phyloP scores from a whole-genome alignment of 1,284 basidiomycete genomes.

The Trametes versicolor region DNA sequence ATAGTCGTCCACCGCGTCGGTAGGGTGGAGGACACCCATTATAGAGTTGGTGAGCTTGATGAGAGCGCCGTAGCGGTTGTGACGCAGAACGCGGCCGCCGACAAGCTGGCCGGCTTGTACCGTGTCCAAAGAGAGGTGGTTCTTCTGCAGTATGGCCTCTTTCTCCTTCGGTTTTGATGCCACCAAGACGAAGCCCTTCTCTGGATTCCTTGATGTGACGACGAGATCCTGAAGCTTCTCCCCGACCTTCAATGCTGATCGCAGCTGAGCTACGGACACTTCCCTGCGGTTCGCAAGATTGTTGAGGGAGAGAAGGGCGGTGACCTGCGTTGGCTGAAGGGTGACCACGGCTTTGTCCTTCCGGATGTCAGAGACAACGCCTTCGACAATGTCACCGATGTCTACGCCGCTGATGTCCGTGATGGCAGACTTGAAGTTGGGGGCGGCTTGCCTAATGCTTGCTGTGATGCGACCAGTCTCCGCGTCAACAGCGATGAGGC shows the following conservation, averaged over 20 bases:
- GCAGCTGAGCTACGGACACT: conserved; percentile 76
- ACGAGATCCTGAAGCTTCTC: conserved; percentile 83
- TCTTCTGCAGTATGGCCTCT: conserved; percentile 57
- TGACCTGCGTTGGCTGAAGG: conserved; percentile 76
- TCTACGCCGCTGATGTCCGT: conserved; percentile 78
- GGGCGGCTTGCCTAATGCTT: conserved; percentile 86
- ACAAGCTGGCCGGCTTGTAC: conserved; percentile 78
- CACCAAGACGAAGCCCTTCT: conserved; percentile 90
- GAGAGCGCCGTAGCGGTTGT: conserved; percentile 74
- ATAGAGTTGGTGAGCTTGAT: conserved; percentile 79
- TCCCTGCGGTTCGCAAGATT: conserved; percentile 88
- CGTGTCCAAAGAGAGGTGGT: conserved; percentile 69
- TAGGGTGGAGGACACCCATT: conserved; percentile 81
- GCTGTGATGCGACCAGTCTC: conserved; percentile 79
- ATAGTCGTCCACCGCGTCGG: conserved; percentile 86
- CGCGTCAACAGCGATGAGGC: conserved; percentile 79
- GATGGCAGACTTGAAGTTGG: conserved; percentile 58
- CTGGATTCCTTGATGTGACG: conserved; percentile 90
- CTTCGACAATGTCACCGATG: conserved; percentile 80
- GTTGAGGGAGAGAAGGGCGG: conserved; percentile 87
- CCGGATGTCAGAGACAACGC: conserved; percentile 81
- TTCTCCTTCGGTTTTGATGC: conserved; percentile 73
- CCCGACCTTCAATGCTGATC: conserved; percentile 72
- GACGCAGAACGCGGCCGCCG: conserved; percentile 79
- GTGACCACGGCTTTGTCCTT: conserved; percentile 84